Base-by-base conservation (phyloP, 306 rosid genomes). In the Dalbergia oliveri region DNA sequence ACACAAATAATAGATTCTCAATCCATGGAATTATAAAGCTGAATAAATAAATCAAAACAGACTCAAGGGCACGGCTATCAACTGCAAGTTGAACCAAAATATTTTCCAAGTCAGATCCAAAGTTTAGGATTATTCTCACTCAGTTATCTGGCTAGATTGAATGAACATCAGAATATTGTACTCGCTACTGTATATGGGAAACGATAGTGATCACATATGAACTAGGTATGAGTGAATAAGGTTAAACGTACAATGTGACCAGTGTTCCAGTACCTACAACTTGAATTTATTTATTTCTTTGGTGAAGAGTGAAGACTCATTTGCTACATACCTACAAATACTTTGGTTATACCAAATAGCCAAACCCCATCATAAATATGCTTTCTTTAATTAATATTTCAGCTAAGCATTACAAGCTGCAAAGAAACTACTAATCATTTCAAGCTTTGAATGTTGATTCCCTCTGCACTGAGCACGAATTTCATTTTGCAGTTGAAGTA, bases 71-170 rank as follows among this genome's bases (percentile, higher is more conserved):
- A 39, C 50, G 16, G 70, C 51, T 65, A 65, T 50, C 70, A 64
- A 11, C 14, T 35, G 13, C 26, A 65, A 23, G 54, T 75, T 75
- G 70, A 76, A 76, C 72, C 39, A 33, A 66, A 66, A 43, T 65
- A 16, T 39, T 37, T 65, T 37, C 69, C 69, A 66, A 45, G 41
- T 41, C 71, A 66, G 50, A 66, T 66, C 71, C 23, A 5, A 66
- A 37, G 53, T 66, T 39, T 11, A 43, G 16, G 16, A 66, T 66
- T 1, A 3, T 43, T 66, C 34, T 41, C 72, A 41, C 16, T 3
- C 11, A 19, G n/a, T 66, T 41, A 66, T 11, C 18, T 66, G 6
- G 4, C 31, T 65, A 41, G 8, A 65, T 37, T 65, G 69, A 34
- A 63, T 14, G 31, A 63, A 3, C 19, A 33, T 2, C 21, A 4